A percentile compares a stretch with the other conserved stretches of the same genome.
Evolutionary conservation across 2,329 filamentous ascomycete genomes (phyloP).

Genomic region (Arachnomyces sp.): DNA sequence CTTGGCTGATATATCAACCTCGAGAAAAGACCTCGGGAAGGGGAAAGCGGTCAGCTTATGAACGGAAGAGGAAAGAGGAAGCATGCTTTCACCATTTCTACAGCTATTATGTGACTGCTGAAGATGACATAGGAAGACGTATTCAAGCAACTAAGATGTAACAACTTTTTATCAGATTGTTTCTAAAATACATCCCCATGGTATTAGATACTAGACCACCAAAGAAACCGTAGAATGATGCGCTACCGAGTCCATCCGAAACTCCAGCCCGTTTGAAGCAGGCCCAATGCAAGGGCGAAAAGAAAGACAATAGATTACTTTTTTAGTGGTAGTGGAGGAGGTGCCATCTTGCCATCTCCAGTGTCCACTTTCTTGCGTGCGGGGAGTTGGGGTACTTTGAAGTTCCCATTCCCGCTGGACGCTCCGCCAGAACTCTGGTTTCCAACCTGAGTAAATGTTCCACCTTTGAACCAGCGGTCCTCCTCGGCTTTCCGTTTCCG

Average conservation of each 20-base stretch:
- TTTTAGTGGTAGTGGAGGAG: slow-evolving; percentile 29
- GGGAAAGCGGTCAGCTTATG: too few relatives aligned
- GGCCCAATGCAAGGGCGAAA: too few relatives aligned
- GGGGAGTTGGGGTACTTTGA: slow-evolving; percentile 76
- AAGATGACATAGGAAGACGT: too few relatives aligned
- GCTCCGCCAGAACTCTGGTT: slow-evolving; percentile 18
- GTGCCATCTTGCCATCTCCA: slow-evolving; percentile 50
- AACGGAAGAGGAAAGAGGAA: too few relatives aligned
- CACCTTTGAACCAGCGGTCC: slow-evolving; percentile 93
- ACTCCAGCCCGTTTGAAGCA: slow-evolving; percentile 3
- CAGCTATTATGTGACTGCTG: too few relatives aligned
- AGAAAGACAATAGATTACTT: slow-evolving; percentile 9
- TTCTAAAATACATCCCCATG: background rate
- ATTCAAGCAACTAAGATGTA: too few relatives aligned
- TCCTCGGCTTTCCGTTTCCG: slow-evolving; percentile 90
- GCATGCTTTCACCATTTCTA: too few relatives aligned
- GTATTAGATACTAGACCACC: background rate
- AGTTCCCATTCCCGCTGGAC: slow-evolving; percentile 52
- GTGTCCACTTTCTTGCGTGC: slow-evolving; percentile 65
- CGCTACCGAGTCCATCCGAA: background rate
- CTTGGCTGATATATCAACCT: too few relatives aligned
- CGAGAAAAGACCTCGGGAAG: too few relatives aligned
- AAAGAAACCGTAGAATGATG: background rate
- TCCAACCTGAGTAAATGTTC: slow-evolving; percentile 87
- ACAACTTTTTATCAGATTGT: too few relatives aligned